A percentile compares a stretch with the other conserved stretches of the same genome.
Conservation (phyloP, 345 rosid genomes). For the Noccaea caerulescens region DNA sequence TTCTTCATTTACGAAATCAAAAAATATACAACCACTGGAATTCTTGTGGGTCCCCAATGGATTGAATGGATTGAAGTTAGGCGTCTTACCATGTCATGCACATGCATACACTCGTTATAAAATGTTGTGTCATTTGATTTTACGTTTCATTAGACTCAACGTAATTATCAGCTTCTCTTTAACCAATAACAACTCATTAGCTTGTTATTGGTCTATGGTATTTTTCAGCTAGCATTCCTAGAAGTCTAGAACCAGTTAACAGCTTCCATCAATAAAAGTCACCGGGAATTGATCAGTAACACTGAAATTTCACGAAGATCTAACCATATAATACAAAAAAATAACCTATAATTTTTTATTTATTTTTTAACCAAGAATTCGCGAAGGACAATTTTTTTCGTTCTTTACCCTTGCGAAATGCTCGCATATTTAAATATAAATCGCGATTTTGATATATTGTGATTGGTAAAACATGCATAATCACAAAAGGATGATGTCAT, state of each 20-base stretch:
- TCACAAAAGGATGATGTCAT: not conserved
- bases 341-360: no score
- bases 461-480: not conserved
- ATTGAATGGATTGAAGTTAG: slow-evolving; percentile 22
- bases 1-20: not conserved
- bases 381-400: not conserved
- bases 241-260: slow-evolving; percentile 7
- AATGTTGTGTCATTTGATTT: slow-evolving; percentile 36
- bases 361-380: not conserved
- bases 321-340: no score
- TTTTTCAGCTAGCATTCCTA: slow-evolving; percentile 19
- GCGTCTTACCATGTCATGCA: slow-evolving; percentile 38
- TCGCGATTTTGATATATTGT: not conserved
- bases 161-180: slow-evolving; percentile 13
- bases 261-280: slow-evolving; percentile 24
- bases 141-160: slow-evolving; percentile 32
- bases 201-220: slow-evolving; percentile 15
- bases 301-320: no score
- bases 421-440: not conserved
- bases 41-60: slow-evolving; percentile 26
- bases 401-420: not conserved
- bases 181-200: not conserved
- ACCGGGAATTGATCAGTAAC: not conserved
- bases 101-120: slow-evolving; percentile 38
- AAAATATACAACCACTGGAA: slow-evolving; percentile 11